Evolutionary conservation across 164 flowering plant genomes (phyloP).

Genomic region (Berberis thunbergii): DNA sequence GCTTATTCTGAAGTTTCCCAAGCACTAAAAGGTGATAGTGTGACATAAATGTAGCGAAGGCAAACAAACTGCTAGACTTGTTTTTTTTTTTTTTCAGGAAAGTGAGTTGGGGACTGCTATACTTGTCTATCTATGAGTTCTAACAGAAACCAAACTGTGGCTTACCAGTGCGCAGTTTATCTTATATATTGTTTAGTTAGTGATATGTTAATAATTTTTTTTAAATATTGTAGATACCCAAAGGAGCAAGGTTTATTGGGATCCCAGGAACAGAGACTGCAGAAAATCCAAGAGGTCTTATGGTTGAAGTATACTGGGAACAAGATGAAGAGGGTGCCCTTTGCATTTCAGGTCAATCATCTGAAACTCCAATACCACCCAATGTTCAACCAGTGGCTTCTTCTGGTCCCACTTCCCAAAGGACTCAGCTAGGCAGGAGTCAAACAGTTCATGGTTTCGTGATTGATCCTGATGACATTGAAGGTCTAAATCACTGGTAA

Average conservation of each 20-base stretch:
- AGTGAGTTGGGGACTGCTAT: no score
- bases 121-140: no score
- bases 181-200: not conserved
- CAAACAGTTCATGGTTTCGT: conserved; percentile 44
- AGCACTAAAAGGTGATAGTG: no score
- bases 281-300: conserved; percentile 63
- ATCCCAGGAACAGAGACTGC: conserved; percentile 69
- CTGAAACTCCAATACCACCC: conserved; percentile 54
- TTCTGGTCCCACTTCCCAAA: conserved; percentile 10
- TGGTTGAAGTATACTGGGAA: conserved; percentile 90
- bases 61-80: no score
- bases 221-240: conserved; percentile 51
- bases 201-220: not conserved
- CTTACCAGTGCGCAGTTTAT: not conserved
- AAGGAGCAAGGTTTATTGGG: conserved; percentile 72
- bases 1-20: no score
- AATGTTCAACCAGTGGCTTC: conserved; percentile 21
- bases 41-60: no score
- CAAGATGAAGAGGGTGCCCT: conserved; percentile 76
- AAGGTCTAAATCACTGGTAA: conserved; percentile 4
- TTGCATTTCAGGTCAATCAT: conserved; percentile 77
- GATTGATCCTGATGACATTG: conserved; percentile 37
- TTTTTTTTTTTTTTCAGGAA: no score
- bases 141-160: no score
- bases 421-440: conserved; percentile 15